A percentile compares a stretch with the other conserved stretches of the same genome.
Evolutionary conservation across 2,329 filamentous ascomycete species (phyloP).

Genomic region (Simplicillium aogashimaense): DNA sequence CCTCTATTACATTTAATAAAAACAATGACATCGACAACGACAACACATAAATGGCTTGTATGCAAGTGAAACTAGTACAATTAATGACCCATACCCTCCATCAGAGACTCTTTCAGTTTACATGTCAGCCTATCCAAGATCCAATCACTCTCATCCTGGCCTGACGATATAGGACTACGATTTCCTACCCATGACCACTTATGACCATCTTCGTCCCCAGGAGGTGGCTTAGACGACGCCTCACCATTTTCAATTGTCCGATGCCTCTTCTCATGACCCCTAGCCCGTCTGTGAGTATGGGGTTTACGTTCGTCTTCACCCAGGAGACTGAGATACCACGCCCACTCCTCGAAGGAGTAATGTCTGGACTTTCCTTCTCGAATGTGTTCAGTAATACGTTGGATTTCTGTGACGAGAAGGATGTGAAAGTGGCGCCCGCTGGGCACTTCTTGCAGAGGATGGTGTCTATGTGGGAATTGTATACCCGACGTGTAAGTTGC

Average conservation of each 20-base stretch:
- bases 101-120: constrained; percentile 31
- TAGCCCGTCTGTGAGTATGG: constrained; percentile 35
- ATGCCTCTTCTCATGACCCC: constrained; percentile 14
- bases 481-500: constrained; percentile 1
- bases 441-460: constrained; percentile 27
- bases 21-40: too few relatives aligned
- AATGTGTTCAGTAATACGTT: constrained; percentile 51
- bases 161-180: constrained; percentile 59
- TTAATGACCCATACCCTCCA: background rate
- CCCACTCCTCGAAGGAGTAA: constrained; percentile 81
- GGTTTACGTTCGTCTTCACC: constrained; percentile 49
- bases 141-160: constrained; percentile 62
- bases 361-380: constrained; percentile 47
- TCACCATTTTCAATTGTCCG: constrained; percentile 3
- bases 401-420: constrained; percentile 64
- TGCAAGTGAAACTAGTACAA: background rate
- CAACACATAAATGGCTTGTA: too few relatives aligned
- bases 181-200: constrained; percentile 67
- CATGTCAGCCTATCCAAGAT: constrained; percentile 55
- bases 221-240: constrained; percentile 1
- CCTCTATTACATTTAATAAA: too few relatives aligned
- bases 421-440: constrained; percentile 43
- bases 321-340: constrained; percentile 73
- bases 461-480: constrained; percentile 20
- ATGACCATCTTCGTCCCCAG: constrained; percentile 19